Conservation (phyloP, 179 eudicot species). For the Beta lomatogona region DNA sequence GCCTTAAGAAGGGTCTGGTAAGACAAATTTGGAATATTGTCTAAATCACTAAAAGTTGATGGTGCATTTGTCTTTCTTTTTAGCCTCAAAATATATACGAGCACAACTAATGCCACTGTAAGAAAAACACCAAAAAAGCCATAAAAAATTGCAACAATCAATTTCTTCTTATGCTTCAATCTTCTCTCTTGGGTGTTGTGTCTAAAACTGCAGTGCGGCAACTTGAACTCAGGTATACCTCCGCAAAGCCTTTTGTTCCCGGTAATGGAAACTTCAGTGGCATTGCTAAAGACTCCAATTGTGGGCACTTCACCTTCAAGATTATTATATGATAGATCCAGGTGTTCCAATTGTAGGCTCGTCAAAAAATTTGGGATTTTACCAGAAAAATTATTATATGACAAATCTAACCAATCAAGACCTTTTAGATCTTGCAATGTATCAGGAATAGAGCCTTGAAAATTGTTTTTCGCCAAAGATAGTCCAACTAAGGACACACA, state of each 20-base stretch:
- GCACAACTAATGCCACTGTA: background rate
- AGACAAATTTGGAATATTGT: constrained; percentile 8
- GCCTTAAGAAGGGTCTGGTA: constrained; percentile 29
- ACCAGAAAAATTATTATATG: constrained; percentile 26
- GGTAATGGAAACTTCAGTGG: constrained; percentile 17
- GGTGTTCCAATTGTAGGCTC: background rate
- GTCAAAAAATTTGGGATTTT: constrained; percentile 9
- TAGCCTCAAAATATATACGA: background rate
- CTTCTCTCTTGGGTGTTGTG: background rate
- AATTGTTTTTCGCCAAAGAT: constrained; percentile 5
- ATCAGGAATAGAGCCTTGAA: constrained; percentile 25
- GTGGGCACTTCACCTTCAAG: constrained; percentile 29
- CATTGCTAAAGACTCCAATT: constrained; percentile 31
- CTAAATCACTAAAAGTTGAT: background rate
- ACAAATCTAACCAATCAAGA: constrained; percentile 24
- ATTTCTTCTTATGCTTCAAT: background rate
- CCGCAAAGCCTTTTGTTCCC: constrained; percentile 41
- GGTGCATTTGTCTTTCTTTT: too few relatives aligned
- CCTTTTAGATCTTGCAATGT: background rate
- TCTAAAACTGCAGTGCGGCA: constrained; percentile 24
- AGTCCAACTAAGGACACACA: constrained; percentile 1
- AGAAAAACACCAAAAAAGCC: background rate
- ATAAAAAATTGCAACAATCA: background rate
- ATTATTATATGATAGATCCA: constrained; percentile 28
- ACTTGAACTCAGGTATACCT: constrained; percentile 25